Evolutionary conservation across 352 stramenopile genomes (phyloP).

Genomic region (Pythium graminicola): DNA sequence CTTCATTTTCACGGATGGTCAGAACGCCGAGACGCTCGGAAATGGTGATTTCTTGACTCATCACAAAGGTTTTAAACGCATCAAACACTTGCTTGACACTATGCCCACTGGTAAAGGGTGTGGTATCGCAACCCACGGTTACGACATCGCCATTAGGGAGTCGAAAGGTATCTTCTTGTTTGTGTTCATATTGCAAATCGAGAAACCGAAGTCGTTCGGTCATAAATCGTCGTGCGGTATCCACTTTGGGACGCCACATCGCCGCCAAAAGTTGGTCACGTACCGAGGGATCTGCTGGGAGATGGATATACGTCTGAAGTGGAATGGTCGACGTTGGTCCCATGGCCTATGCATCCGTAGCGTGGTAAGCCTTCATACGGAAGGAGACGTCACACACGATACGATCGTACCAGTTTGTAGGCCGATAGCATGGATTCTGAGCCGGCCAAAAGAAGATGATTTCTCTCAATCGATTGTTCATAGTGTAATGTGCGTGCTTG

Average conservation of each 20-base stretch:
- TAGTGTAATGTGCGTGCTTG: background rate
- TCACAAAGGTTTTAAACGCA: slow-evolving; percentile 9
- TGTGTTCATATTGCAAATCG: slow-evolving; percentile 10
- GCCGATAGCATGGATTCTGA: slow-evolving; percentile 13
- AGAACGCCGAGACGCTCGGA: slow-evolving; percentile 20
- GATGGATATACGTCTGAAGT: slow-evolving; percentile 13
- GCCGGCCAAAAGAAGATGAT: slow-evolving; percentile 10
- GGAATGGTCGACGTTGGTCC: slow-evolving; percentile 5
- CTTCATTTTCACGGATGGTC: slow-evolving; percentile 21
- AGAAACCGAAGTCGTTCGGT: slow-evolving; percentile 7
- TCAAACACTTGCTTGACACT: slow-evolving; percentile 23
- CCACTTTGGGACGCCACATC: slow-evolving; percentile 5
- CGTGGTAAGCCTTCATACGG: background rate
- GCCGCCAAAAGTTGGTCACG: background rate
- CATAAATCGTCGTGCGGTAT: slow-evolving; percentile 14
- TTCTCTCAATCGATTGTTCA: slow-evolving; percentile 3
- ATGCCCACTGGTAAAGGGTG: slow-evolving; percentile 11
- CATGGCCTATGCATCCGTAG: background rate
- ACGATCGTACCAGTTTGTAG: slow-evolving; percentile 6
- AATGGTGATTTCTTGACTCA: slow-evolving; percentile 19
- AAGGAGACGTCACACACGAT: background rate
- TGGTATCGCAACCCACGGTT: slow-evolving; percentile 10
- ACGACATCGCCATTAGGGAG: slow-evolving; percentile 11
- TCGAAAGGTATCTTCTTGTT: background rate
- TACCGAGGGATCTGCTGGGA: background rate